phyloP scores from a whole-genome alignment of 805 yeast genomes.

The Metschnikowia drakensbergensis region DNA sequence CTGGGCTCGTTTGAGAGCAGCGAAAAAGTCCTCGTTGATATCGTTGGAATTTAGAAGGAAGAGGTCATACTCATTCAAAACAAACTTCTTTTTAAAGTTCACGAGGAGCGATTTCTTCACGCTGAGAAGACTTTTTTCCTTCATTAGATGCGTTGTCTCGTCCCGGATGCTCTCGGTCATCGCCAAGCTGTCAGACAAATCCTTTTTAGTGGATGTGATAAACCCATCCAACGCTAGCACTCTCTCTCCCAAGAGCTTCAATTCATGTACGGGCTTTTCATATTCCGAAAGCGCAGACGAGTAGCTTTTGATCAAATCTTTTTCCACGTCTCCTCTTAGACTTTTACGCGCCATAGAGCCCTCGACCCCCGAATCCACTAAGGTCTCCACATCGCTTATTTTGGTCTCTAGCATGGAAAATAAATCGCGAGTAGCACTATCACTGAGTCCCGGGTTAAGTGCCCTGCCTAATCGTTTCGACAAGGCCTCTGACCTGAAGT shows the following conservation, averaged over 20 bases:
- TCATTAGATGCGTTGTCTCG: conserved; percentile 25
- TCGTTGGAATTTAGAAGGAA: conserved; percentile 49
- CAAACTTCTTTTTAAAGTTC: conserved; percentile 57
- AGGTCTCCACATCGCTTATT: conserved; percentile 28
- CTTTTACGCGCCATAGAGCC: conserved; percentile 63
- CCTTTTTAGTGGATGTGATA: conserved; percentile 35
- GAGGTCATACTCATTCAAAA: conserved; percentile 69
- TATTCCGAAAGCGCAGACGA: conserved; percentile 31
- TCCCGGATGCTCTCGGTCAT: conserved; percentile 22
- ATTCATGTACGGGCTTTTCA: conserved; percentile 27
- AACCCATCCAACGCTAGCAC: conserved; percentile 11
- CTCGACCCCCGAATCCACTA: conserved; percentile 45
- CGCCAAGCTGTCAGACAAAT: conserved; percentile 29
- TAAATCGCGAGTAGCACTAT: conserved; percentile 31
- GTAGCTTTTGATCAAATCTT: conserved; percentile 56
- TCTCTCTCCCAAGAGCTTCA: conserved; percentile 17
- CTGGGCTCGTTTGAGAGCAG: conserved; percentile 57
- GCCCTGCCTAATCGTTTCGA: conserved; percentile 49
- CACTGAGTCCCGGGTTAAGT: conserved; percentile 40
- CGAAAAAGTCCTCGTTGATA: conserved; percentile 54
- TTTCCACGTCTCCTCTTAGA: conserved; percentile 57
- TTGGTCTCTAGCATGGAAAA: conserved; percentile 28
- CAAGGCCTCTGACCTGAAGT: conserved; percentile 20
- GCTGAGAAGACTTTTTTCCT: conserved; percentile 30
- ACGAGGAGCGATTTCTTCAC: conserved; percentile 51